Conservation (phyloP, 2,329 filamentous ascomycete species). For the Diaporthe eres region DNA sequence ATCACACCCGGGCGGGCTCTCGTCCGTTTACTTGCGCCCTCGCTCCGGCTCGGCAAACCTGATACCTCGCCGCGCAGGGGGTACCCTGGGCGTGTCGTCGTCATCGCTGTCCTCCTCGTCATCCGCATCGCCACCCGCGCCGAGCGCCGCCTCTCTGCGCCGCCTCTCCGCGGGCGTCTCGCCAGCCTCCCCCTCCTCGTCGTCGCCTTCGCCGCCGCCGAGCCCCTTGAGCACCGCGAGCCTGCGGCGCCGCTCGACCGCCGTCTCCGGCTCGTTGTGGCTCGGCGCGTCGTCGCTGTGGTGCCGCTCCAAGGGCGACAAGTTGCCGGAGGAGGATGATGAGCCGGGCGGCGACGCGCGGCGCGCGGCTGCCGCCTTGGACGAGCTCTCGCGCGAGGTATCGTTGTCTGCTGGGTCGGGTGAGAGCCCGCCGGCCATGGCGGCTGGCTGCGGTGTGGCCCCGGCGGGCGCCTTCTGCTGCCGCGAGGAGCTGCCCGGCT, state of each 20-base stretch:
- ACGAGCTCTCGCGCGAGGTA: constrained; percentile 29
- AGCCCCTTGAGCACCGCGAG: constrained; percentile 65
- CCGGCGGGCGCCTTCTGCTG: constrained; percentile 19
- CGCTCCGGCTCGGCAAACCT: constrained; percentile 69
- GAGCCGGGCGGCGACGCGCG: constrained; percentile 22
- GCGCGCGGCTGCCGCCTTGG: constrained; percentile 27
- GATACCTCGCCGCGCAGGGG: constrained; percentile 68
- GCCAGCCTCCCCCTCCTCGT: constrained; percentile 59
- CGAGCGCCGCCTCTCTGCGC: constrained; percentile 80
- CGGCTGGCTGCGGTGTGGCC: background rate
- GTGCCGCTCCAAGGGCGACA: constrained; percentile 28
- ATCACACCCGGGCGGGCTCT: background rate
- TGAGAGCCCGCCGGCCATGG: background rate
- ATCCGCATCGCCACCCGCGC: constrained; percentile 49
- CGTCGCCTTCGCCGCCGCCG: constrained; percentile 57
- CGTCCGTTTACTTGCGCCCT: constrained; percentile 40
- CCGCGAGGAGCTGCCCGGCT: constrained; percentile 3
- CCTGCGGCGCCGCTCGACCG: constrained; percentile 77
- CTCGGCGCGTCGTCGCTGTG: constrained; percentile 44
- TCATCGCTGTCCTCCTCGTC: constrained; percentile 69
- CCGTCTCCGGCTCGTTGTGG: constrained; percentile 71
- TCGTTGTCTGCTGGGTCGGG: background rate
- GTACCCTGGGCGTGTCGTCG: constrained; percentile 68
- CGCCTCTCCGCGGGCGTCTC: constrained; percentile 84
- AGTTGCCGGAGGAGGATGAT: constrained; percentile 28